A percentile compares a stretch with the other conserved stretches of the same genome.
phyloP scores from a whole-genome alignment of 1,284 basidiomycete genomes.

The Fomitiporia mediterranea region DNA sequence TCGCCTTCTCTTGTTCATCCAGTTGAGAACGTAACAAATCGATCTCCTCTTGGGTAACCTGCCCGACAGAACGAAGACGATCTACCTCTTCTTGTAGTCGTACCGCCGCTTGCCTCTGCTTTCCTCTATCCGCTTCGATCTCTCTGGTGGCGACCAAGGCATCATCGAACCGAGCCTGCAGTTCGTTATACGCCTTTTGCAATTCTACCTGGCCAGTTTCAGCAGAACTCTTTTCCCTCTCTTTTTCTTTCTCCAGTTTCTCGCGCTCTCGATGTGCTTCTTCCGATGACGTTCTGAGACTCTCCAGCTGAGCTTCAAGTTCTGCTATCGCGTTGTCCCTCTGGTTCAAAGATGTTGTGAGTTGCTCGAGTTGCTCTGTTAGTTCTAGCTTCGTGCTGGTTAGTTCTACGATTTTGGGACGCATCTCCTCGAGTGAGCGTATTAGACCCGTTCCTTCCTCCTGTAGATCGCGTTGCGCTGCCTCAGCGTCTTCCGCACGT shows the following conservation, averaged over 20 bases:
- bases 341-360: conserved; percentile 49
- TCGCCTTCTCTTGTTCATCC: conserved; percentile 42
- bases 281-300: conserved; percentile 46
- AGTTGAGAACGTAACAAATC: conserved; percentile 42
- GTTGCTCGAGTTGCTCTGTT: conserved; percentile 52
- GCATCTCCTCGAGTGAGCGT: conserved; percentile 76
- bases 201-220: conserved; percentile 50
- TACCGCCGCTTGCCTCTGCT: conserved; percentile 48
- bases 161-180: conserved; percentile 58
- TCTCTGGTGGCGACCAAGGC: conserved; percentile 46
- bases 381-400: conserved; percentile 65
- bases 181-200: conserved; percentile 54
- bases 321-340: conserved; percentile 56
- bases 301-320: conserved; percentile 54
- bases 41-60: conserved; percentile 48
- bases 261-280: conserved; percentile 40
- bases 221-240: conserved; percentile 46
- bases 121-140: conserved; percentile 55
- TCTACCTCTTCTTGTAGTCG: conserved; percentile 51
- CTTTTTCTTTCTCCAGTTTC: conserved; percentile 38
- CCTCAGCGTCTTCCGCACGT: conserved; percentile 71
- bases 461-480: conserved; percentile 63
- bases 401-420: conserved; percentile 77
- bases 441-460: conserved; percentile 67
- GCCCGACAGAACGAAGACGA: conserved; percentile 35